Evolutionary conservation across 176 grass and related monocot genomes (phyloP), one percentile per base, ranked within the genome.

Genomic region (Musa troglodytarum): DNA sequence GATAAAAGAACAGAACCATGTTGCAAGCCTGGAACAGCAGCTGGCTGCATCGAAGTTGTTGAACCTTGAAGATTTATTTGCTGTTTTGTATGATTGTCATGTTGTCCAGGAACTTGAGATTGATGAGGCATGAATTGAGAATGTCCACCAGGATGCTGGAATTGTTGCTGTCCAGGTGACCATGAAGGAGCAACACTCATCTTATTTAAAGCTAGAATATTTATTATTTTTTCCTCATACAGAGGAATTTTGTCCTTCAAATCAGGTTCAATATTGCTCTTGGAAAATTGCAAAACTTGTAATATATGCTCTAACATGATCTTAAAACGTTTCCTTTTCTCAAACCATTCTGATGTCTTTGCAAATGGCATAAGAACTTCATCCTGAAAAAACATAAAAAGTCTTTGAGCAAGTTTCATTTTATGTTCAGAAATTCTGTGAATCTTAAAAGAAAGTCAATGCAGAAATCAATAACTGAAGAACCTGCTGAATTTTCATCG

Each of bases 321-420:
- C 75, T 91, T 93, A 75, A 91, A 97, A 29, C 0, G 49, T 65
- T 89, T 93, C 84, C 93, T 86, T 73, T 63, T 97, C 7, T 93
- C 90, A 75, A 87, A 79, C 24, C 85, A 88, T 0, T 93, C 90
- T 58, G 74, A n/a, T 77, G 54, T 34, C 64, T 71, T 93, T 69
- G 77, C 79, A 69, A 68, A 8, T 77, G 74, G 77, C 26, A 85
- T 65, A 17, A 84, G 43, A 73, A 5, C 82, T 62, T 98, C 90
- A 73, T 90, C 28, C 68, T 88, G 73, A 50, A 16, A 25, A 64
- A 63, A 73, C 34, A 62, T 43, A 19, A 49, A 56, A 26, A 63
- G 63, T 58, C 54, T 11, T 21, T 49, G 68, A 43, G 28, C 5
- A n/a, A 49, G 11, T 34, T 21, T 11, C 49, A n/a, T 54, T 9